Percentiles rank a stretch among this genome's conserved stretches.
These are phyloP conservation scores for Spiraea crenata DNA, from an alignment of 331 rosid species.

Conservation along the genomic window DNA sequence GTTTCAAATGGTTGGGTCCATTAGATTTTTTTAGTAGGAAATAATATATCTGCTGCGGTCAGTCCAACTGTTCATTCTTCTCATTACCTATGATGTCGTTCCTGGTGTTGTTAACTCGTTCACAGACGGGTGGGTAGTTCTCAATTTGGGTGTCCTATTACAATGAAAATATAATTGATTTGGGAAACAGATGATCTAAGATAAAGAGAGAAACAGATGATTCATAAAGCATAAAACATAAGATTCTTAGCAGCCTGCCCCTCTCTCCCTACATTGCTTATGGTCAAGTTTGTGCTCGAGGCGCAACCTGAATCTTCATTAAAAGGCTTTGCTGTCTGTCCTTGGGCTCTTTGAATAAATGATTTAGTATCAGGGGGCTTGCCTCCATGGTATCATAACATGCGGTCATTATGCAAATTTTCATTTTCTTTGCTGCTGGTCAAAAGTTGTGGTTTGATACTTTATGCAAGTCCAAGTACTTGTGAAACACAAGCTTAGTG, in stretches of 20 bases:
- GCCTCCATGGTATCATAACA: background rate
- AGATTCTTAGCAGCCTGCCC: background rate
- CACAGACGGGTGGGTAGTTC: background rate
- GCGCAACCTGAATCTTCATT: background rate
- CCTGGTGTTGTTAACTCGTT: background rate
- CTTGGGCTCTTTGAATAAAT: background rate
- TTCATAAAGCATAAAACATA: background rate
- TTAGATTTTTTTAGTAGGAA: background rate
- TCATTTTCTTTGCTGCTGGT: constrained; percentile 1
- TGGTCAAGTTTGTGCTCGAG: background rate
- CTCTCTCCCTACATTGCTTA: too few species aligned
- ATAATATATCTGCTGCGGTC: background rate
- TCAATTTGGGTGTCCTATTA: background rate
- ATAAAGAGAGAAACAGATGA: too few species aligned
- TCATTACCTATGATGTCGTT: background rate
- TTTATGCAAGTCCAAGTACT: background rate
- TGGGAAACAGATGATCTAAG: too few species aligned
- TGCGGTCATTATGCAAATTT: constrained; percentile 4
- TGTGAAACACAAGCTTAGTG: background rate
- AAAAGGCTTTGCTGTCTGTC: background rate
- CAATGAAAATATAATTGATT: background rate
- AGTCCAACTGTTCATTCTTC: background rate
- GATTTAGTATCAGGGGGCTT: background rate
- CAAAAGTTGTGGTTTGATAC: background rate
- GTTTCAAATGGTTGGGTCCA: too few species aligned